Percentiles rank a stretch among this genome's conserved stretches.
Evolutionary conservation across 139 green algal species (phyloP).

Genomic region (Coelastrella sp.): DNA sequence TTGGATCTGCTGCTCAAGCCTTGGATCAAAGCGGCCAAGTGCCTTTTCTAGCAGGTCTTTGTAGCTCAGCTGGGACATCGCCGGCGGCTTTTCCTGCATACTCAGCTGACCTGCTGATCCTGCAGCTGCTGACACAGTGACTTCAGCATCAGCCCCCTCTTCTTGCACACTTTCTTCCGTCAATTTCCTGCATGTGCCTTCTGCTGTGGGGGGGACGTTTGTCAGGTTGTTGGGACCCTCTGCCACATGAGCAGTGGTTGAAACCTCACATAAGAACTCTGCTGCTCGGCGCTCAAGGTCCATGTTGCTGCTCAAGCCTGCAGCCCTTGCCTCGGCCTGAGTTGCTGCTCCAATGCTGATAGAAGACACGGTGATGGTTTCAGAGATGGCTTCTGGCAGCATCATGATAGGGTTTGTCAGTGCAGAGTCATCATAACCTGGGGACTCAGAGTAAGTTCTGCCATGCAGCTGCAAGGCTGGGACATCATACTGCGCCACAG

Average conservation of each 20-base stretch:
- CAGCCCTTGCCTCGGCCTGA: background rate
- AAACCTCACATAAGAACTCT: background rate
- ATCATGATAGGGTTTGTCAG: background rate
- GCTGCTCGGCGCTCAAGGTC: background rate
- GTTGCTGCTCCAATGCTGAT: background rate
- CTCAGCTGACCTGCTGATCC: background rate
- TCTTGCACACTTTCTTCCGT: background rate
- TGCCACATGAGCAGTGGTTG: background rate
- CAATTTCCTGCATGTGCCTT: background rate
- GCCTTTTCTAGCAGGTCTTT: slow-evolving; percentile 22
- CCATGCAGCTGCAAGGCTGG: slow-evolving; percentile 25
- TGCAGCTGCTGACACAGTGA: background rate
- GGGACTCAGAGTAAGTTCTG: background rate
- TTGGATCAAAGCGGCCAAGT: slow-evolving; percentile 13
- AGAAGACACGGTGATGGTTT: background rate
- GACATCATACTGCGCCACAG: background rate
- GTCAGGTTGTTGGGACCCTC: too few species aligned
- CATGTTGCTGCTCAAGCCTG: background rate
- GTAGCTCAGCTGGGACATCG: slow-evolving; percentile 11
- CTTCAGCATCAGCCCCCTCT: background rate
- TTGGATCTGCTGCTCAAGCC: slow-evolving; percentile 15
- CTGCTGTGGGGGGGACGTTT: background rate
- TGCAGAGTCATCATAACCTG: slow-evolving; percentile 16
- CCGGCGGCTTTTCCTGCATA: background rate
- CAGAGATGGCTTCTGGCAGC: slow-evolving; percentile 24